Evolutionary conservation across 208 protist genomes (phyloP).

Genomic region (Wallacemonas sp.): DNA sequence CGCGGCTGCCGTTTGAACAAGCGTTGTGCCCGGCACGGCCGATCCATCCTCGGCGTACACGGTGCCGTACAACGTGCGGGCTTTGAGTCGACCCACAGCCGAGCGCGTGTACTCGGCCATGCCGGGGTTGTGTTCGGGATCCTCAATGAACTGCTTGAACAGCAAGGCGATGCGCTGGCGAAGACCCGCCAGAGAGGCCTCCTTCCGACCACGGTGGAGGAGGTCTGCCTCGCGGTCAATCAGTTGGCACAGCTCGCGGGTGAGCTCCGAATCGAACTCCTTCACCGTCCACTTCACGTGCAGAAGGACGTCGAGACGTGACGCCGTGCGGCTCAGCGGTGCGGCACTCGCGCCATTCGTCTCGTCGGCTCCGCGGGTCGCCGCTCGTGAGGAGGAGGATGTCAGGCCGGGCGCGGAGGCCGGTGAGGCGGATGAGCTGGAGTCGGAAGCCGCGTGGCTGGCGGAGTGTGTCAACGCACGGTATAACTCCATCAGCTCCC

Average conservation of each 20-base stretch:
- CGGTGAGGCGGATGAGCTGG: constrained; percentile 7
- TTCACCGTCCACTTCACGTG: constrained; percentile 97
- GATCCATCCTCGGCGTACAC: constrained; percentile 3
- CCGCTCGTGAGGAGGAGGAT: constrained; percentile 22
- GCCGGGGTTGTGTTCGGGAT: constrained; percentile 95
- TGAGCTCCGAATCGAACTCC: constrained; percentile 89
- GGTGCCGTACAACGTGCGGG: constrained; percentile 15
- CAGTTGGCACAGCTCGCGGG: constrained; percentile 92
- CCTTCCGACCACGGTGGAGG: constrained; percentile 88
- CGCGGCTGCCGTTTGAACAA: background rate
- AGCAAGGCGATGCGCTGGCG: constrained; percentile 87
- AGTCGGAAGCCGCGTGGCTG: background rate
- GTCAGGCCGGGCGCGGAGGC: background rate
- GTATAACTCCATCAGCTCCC: constrained; percentile 93
- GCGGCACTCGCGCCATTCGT: background rate
- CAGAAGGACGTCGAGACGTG: constrained; percentile 94
- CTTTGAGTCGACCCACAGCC: constrained; percentile 35
- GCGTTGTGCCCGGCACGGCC: background rate
- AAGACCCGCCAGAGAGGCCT: constrained; percentile 66
- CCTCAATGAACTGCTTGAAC: constrained; percentile 95
- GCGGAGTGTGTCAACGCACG: constrained; percentile 46
- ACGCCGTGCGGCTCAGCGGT: constrained; percentile 24
- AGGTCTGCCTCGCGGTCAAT: constrained; percentile 97
- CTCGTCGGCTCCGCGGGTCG: background rate
- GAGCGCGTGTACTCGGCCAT: constrained; percentile 69